Base-by-base conservation (phyloP, 257 asterid species). In the Mentha longifolia region DNA sequence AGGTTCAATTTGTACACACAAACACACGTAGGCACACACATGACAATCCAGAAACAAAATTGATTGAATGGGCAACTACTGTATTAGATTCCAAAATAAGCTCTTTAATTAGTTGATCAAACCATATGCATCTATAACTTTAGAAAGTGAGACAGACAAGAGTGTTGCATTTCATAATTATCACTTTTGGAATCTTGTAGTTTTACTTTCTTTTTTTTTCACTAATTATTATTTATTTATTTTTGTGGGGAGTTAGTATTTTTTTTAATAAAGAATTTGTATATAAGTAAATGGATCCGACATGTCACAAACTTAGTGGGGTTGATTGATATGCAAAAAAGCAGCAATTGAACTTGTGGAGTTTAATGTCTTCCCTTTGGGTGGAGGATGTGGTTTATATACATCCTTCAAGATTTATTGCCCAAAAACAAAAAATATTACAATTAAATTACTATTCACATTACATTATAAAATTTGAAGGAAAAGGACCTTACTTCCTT, bases 341-440 rank as follows among this genome's bases (percentile, higher is more conserved):
- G 73, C 70, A 67, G 67, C 79, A 68, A 46, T 9, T 4, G 64
- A 61, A 30, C 35, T 52, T 31, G 62, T 45, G 60, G 75, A 59
- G 62, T 63, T 37, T 22, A 7, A 39, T 60, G 19, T 50, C 67
- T 42, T 42, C 31, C 31, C 10, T 35, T 42, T 35, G 28, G 52
- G 73, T 80, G 83, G 76, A 56, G 59, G 64, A 55, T 71, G 69
- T 55, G 68, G 69, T 79, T 78, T 64, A 39, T 39, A 39, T 81
- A 73, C 81, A 67, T 75, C 72, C 67, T 17, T 67, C 47, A 45
- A 51, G 56, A n/a, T n/a, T n/a, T n/a, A n/a, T n/a, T n/a, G n/a
- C n/a, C n/a, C n/a, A n/a, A n/a, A n/a, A n/a, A n/a, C n/a, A n/a
- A n/a, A 4, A 4, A 6, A 35, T 0, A 35, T 0, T 4, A 4